phyloP scores from a whole-genome alignment of 75 land plant species.

The Selaginella tamariscina region DNA sequence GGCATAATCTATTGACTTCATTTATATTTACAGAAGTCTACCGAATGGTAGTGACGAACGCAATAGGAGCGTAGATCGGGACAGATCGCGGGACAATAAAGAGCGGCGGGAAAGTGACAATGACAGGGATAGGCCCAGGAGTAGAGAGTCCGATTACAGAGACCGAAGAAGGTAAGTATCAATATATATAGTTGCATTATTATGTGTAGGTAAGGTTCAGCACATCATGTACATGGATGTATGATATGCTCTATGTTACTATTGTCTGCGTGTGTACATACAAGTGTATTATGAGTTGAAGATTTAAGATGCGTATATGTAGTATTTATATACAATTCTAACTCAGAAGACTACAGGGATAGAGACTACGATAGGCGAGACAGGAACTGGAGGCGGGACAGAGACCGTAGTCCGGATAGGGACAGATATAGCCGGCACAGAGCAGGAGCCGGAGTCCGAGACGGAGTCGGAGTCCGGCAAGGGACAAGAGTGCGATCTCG shows the following conservation, averaged over 20 bases:
- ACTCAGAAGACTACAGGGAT: conserved; percentile 25
- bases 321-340: too few relatives aligned
- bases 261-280: too few relatives aligned
- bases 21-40: too few relatives aligned
- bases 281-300: too few relatives aligned
- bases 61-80: conserved; percentile 16
- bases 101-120: conserved; percentile 16
- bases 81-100: conserved; percentile 4
- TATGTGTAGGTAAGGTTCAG: too few relatives aligned
- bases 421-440: conserved; percentile 25
- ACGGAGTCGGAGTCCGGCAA: conserved; percentile 16
- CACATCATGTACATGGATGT: too few relatives aligned
- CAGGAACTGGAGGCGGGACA: conserved; percentile 28
- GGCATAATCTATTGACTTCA: too few relatives aligned
- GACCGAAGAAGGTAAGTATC: conserved; percentile 18
- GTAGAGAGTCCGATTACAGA: conserved; percentile 9
- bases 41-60: conserved; percentile 14
- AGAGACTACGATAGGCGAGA: conserved; percentile 28
- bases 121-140: conserved; percentile 15
- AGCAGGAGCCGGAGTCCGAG: conserved; percentile 7
- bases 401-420: conserved; percentile 21
- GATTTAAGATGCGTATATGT: too few relatives aligned
- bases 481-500: conserved; percentile 28
- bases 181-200: too few relatives aligned
- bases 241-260: too few relatives aligned